Evolutionary conservation across 345 rosid genomes (phyloP), one percentile per base, ranked within the genome.

Genomic region (Populus simonii): DNA sequence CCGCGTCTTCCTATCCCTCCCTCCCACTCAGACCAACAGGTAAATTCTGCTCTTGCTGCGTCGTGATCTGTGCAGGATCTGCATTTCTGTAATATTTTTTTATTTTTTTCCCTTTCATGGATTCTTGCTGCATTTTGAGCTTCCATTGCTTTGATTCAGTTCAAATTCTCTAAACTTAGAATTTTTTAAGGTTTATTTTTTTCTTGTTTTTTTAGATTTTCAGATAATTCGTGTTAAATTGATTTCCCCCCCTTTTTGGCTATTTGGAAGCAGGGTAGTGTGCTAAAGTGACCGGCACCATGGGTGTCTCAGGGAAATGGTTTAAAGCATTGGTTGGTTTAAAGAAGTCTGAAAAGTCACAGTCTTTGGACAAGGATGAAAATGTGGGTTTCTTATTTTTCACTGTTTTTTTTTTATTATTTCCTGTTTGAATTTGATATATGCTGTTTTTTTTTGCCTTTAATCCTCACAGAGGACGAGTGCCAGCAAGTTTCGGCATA

Each of bases 261-360:
- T 59, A 66, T 79, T 74, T 31, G 74, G 74, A 67, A 68, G 79
- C 82, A 88, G 90, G 80, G 76, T 11, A 41, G 74, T 80, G 80
- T 74, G 79, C 38, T 77, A 75, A 55, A 23, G 79, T 53, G 33
- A 53, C 7, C 47, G 68, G 39, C 49, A 57, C 75, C 76, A 96
- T 96, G 99, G 99, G 99, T 80, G 94, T 91, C 77, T 88, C 98
- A 0, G 97, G 98, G 55, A 94, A 90, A 89, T 96, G 99, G 99
- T 85, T 96, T 75, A 94, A 86, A 85, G 92, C 98, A 73, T 84
- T 94, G 84, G 89, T 96, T 82, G 93, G 98, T 77, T 85, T 92
- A 77, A 90, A 85, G 78, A 94, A 90, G 85, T 83, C 92, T 41
- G 96, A 90, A 74, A 94, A 90, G 83, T 89, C 92, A 8, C 90